These are phyloP conservation scores for Orbilia javanica DNA, from an alignment of 2,329 filamentous ascomycete species.

Conservation along the genomic window DNA sequence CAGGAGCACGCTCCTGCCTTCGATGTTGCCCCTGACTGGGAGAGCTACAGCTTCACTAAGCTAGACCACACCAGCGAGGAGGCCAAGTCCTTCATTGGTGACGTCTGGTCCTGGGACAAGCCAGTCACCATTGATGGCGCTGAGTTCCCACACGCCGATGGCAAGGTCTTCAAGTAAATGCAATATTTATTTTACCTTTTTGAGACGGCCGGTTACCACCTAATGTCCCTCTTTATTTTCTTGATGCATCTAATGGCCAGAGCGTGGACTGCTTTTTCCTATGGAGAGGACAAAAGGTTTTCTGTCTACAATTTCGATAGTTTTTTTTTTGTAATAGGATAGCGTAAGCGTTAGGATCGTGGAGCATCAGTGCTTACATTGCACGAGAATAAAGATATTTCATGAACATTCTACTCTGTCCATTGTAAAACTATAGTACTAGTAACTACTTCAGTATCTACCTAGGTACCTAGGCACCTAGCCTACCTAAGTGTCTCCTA, in stretches of 20 bases:
- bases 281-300: conserved; percentile 1
- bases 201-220: conserved; percentile 9
- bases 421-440: neutral
- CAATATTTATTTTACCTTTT: conserved; percentile 16
- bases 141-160: conserved; percentile 86
- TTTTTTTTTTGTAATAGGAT: neutral
- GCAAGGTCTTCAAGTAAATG: conserved; percentile 98
- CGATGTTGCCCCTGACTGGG: conserved; percentile 92
- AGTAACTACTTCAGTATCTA: no score
- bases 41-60: conserved; percentile 97
- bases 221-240: conserved; percentile 11
- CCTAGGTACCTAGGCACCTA: no score
- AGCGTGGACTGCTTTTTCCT: neutral
- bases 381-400: conserved; percentile 29
- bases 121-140: conserved; percentile 84
- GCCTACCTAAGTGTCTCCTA: no score
- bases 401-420: conserved; percentile 5
- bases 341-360: neutral
- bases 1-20: conserved; percentile 88
- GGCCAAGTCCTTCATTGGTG: conserved; percentile 86
- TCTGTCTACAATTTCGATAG: neutral
- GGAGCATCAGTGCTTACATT: conserved; percentile 4
- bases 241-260: neutral
- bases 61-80: conserved; percentile 88
- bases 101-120: conserved; percentile 93